Conservation (phyloP, 306 rosid species). For the Citrullus colocynthis region DNA sequence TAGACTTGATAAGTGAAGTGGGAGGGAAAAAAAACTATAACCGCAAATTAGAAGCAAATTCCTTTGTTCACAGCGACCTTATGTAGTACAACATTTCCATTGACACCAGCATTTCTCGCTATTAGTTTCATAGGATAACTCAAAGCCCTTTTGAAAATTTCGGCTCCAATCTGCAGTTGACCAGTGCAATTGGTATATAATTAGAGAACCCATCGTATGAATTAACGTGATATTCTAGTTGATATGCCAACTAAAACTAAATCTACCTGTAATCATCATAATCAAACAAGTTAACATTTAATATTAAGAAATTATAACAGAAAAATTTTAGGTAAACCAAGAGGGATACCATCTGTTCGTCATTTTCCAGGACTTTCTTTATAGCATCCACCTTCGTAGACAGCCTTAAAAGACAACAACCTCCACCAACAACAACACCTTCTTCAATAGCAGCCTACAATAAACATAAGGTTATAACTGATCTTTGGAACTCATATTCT, state of each 20-base stretch:
- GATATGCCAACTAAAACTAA: not conserved
- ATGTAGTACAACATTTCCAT: conserved; percentile 69
- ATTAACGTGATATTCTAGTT: not conserved
- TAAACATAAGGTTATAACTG: not conserved
- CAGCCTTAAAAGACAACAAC: conserved; percentile 80
- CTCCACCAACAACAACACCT: conserved; percentile 96
- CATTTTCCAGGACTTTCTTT: conserved; percentile 56
- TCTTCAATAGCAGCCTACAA: conserved; percentile 87
- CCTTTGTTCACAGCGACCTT: conserved; percentile 43
- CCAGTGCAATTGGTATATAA: not conserved
- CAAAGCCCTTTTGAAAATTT: conserved; percentile 71
- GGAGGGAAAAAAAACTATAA: not conserved
- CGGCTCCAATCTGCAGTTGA: conserved; percentile 73
- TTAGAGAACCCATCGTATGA: not conserved
- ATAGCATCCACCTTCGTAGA: conserved; percentile 58
- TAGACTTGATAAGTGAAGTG: conserved; percentile 5
- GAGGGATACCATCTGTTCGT: conserved; percentile 58
- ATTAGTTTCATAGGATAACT: conserved; percentile 68
- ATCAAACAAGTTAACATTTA: not conserved
- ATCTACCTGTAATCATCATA: not conserved
- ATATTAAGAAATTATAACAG: not conserved
- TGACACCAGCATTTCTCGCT: conserved; percentile 87
- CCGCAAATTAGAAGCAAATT: conserved; percentile 11
- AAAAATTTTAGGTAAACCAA: not conserved
- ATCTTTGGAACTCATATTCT: not conserved